Percentiles rank a stretch among this genome's conserved stretches.
phyloP scores from a whole-genome alignment of 2,329 filamentous ascomycete species.

The Ilyonectria robusta region DNA sequence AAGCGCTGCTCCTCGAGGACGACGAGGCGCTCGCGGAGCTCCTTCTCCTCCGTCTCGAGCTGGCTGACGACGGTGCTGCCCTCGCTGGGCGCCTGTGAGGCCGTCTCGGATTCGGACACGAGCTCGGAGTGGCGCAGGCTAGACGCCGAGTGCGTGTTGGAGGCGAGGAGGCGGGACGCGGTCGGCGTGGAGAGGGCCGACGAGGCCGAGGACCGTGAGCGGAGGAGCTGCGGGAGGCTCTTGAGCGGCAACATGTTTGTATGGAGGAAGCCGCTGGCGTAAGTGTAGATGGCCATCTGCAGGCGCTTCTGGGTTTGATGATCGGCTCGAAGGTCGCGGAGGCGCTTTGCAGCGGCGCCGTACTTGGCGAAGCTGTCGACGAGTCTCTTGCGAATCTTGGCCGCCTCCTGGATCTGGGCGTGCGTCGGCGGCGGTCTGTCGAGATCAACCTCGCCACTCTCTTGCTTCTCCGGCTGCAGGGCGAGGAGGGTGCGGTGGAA shows the following conservation, averaged over 20 bases:
- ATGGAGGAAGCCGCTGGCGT: conserved; percentile 87
- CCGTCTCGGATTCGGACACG: conserved; percentile 60
- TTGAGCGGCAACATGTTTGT: conserved; percentile 92
- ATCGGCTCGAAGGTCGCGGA: conserved; percentile 82
- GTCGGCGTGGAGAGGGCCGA: conserved; percentile 43
- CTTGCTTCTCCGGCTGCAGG: conserved; percentile 71
- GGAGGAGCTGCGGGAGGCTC: conserved; percentile 77
- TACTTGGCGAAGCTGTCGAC: conserved; percentile 93
- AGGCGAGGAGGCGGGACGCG: conserved; percentile 51
- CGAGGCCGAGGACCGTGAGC: conserved; percentile 57
- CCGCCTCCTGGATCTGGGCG: conserved; percentile 85
- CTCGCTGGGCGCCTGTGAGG: conserved; percentile 61
- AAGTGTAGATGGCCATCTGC: conserved; percentile 86
- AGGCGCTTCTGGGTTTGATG: conserved; percentile 81
- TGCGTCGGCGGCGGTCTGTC: conserved; percentile 64
- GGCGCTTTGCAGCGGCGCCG: conserved; percentile 82
- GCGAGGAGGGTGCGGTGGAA: conserved; percentile 84
- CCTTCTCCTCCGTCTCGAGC: conserved; percentile 87
- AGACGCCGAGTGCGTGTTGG: conserved; percentile 54
- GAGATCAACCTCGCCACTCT: conserved; percentile 55
- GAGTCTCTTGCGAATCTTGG: conserved; percentile 89
- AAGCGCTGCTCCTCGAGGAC: conserved; percentile 94
- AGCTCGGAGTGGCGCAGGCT: conserved; percentile 64
- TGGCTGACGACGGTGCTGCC: conserved; percentile 68
- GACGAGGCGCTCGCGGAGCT: conserved; percentile 82